Percentiles rank a stretch among this genome's conserved stretches.
phyloP scores from a whole-genome alignment of 495 filamentous ascomycete genomes.

The Astrocystis sublimbata region DNA sequence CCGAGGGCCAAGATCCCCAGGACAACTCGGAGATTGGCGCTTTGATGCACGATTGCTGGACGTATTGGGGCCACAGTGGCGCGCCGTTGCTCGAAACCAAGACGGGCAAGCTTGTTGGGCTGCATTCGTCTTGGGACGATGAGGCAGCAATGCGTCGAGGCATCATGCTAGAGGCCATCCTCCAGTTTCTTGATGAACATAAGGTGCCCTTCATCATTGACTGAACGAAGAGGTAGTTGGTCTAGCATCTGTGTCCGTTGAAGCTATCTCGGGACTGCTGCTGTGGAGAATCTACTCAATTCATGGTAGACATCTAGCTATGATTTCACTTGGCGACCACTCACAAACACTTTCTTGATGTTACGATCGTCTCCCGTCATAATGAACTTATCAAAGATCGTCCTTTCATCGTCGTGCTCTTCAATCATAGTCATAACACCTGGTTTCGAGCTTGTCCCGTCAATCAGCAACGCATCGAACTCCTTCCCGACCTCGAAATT shows the following conservation, averaged over 20 bases:
- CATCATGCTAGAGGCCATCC: slow-evolving; percentile 39
- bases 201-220: not conserved
- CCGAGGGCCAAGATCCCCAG: slow-evolving; percentile 38
- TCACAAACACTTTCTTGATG: slow-evolving; percentile 58
- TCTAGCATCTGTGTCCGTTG: not conserved
- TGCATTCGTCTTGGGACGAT: slow-evolving; percentile 53
- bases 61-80: slow-evolving; percentile 56
- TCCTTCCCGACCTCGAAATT: slow-evolving; percentile 61
- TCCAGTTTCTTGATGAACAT: slow-evolving; percentile 29
- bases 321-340: slow-evolving; percentile 51
- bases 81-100: slow-evolving; percentile 40
- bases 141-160: slow-evolving; percentile 49
- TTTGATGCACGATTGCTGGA: slow-evolving; percentile 54
- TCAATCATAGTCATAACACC: slow-evolving; percentile 56
- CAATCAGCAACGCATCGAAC: slow-evolving; percentile 64
- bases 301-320: too few species aligned
- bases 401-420: slow-evolving; percentile 48
- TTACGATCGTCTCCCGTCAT: slow-evolving; percentile 69
- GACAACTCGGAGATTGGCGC: slow-evolving; percentile 53
- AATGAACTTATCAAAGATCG: slow-evolving; percentile 63
- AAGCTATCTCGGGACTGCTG: not conserved
- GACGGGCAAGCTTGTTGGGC: slow-evolving; percentile 39
- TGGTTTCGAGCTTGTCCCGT: slow-evolving; percentile 39
- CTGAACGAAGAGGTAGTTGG: not conserved
- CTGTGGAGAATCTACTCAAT: not conserved